Percentiles rank a stretch among this genome's conserved stretches.
phyloP scores from a whole-genome alignment of 1,284 basidiomycete species.

The Ustilago shanxiensis region DNA sequence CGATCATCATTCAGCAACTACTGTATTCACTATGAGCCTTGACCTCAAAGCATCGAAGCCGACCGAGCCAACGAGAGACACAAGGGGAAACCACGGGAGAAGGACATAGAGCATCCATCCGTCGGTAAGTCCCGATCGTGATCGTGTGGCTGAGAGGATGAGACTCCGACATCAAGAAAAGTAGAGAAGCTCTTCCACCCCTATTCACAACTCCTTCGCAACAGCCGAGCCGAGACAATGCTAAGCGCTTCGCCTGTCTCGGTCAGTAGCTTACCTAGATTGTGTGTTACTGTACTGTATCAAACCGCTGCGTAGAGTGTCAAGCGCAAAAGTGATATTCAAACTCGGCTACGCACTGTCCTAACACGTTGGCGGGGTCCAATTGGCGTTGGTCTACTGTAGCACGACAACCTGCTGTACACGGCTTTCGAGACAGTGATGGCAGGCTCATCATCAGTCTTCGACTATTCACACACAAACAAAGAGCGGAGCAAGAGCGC shows the following conservation, averaged over 20 bases:
- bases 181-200: background rate
- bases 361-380: background rate
- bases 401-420: background rate
- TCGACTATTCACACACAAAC: background rate
- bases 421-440: too few relatives aligned
- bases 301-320: background rate
- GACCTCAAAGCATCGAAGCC: background rate
- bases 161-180: slow-evolving; percentile 1
- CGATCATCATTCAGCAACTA: background rate
- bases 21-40: too few relatives aligned
- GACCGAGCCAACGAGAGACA: too few relatives aligned
- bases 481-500: background rate
- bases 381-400: background rate
- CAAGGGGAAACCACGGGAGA: slow-evolving; percentile 2
- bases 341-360: slow-evolving; percentile 6
- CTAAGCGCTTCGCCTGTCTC: background rate
- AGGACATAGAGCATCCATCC: slow-evolving; percentile 2
- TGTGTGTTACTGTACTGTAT: background rate
- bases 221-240: background rate
- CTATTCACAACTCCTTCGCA: background rate
- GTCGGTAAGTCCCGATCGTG: slow-evolving; percentile 5
- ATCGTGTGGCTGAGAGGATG: background rate
- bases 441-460: background rate
- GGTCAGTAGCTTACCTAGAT: too few relatives aligned
- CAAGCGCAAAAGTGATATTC: background rate